Evolutionary conservation across 2,329 filamentous ascomycete genomes (phyloP), one percentile per base, ranked within the genome.

Genomic region (Colletotrichum endophyticum): DNA sequence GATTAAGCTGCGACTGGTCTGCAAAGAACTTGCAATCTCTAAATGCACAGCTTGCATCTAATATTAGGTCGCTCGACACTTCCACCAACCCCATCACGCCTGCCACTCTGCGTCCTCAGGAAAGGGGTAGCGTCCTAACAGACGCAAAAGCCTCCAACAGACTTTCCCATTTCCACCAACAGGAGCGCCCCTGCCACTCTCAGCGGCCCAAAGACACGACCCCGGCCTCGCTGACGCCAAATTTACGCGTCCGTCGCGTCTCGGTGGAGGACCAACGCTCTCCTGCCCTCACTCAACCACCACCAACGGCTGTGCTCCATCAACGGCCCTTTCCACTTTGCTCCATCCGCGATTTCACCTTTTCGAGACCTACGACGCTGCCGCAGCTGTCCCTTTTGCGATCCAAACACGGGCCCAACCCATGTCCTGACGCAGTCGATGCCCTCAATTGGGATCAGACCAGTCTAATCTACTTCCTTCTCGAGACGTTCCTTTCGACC

Each of bases 191-290:
- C 57, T 61, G 57, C 57, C 57, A 19, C 57, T 30, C 53, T 19
- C 25, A 13, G 15, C 8, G 49, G 22, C 72, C 57, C 39, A 62
- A n/a, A 36, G 44, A 74, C 73, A 76, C 73, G 73, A 66, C 62
- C 74, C 76, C 44, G 39, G 80, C 80, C 78, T 75, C 70, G 69
- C 62, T 69, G 75, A 82, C 82, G 79, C 83, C 82, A 84, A 78
- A 82, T 80, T 79, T 73, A 83, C 83, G 83, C 83, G 83, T 79
- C 32, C 66, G 57, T 77, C 82, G 83, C 82, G 83, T 82, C 79
- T 79, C 77, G 25, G 39, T 11, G 66, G 66, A 34, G 44, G 30
- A 62, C 8, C 59, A 74, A 75, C 67, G 62, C n/a, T 30, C 57
- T 16, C 61, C 66, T 39, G 32, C 66, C 62, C 59, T 30, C 66